Evolutionary conservation across 345 rosid genomes (phyloP).

Genomic region (Melaleuca alternifolia): DNA sequence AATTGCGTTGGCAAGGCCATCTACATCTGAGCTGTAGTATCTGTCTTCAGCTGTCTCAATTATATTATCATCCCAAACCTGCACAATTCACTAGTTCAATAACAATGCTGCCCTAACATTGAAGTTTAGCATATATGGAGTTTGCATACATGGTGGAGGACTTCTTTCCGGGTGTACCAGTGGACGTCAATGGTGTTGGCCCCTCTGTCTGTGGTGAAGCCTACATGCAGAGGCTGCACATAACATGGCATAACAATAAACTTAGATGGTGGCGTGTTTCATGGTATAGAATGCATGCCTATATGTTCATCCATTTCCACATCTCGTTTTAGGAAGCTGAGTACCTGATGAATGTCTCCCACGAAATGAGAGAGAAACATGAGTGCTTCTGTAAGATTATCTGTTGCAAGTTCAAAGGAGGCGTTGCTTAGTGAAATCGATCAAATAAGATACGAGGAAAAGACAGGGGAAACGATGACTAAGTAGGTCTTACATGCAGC

Average conservation of each 20-base stretch:
- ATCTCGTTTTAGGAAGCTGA: background rate
- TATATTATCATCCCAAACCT: conserved; percentile 76
- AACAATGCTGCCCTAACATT: background rate
- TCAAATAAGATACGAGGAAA: background rate
- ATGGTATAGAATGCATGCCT: background rate
- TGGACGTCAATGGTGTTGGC: conserved; percentile 76
- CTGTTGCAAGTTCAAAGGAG: conserved; percentile 16
- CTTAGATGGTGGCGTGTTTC: background rate
- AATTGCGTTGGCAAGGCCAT: conserved; percentile 49
- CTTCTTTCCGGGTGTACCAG: conserved; percentile 70
- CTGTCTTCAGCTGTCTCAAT: conserved; percentile 61
- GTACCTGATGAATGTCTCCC: conserved; percentile 92
- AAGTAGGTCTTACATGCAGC: conserved; percentile 31
- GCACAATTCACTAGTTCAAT: background rate
- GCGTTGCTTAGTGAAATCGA: background rate
- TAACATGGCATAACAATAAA: background rate
- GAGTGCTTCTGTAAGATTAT: conserved; percentile 87
- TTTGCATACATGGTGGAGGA: conserved; percentile 72
- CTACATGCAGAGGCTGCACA: conserved; percentile 69
- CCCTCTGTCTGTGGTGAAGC: conserved; percentile 68
- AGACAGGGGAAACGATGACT: background rate
- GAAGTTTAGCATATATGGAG: background rate
- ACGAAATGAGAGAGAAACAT: conserved; percentile 79
- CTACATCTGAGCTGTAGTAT: conserved; percentile 34
- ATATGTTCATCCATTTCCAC: background rate